Conservation (phyloP, 306 rosid genomes). For the Sphenostylis stenocarpa region DNA sequence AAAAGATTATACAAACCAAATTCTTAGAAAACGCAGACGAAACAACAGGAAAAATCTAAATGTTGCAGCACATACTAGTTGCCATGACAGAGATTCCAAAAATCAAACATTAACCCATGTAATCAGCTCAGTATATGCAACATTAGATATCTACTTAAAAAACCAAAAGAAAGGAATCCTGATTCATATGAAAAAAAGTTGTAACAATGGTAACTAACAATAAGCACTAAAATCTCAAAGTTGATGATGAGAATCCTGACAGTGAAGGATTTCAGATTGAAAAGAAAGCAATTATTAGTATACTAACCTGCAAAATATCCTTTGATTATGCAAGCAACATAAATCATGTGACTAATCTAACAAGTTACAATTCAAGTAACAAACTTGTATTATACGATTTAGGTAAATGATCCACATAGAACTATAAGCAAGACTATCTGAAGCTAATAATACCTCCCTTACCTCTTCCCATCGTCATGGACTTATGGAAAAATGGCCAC, state of each 20-base stretch:
- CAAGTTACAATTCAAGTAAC: neutral
- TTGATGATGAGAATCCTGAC: constrained; percentile 41
- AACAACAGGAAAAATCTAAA: neutral
- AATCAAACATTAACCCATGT: constrained; percentile 16
- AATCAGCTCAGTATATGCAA: constrained; percentile 20
- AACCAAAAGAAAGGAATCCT: neutral
- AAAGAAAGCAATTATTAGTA: neutral
- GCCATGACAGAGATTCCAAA: constrained; percentile 31
- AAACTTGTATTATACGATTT: neutral
- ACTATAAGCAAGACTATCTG: neutral
- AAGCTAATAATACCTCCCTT: too few species aligned
- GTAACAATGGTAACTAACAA: neutral
- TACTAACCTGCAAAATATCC: neutral
- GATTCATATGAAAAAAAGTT: neutral
- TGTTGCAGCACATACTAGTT: constrained; percentile 32
- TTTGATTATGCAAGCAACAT: constrained; percentile 18
- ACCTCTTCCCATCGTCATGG: too few species aligned
- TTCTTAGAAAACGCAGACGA: neutral
- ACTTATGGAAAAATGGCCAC: too few species aligned
- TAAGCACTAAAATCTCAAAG: constrained; percentile 16
- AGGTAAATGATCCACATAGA: neutral
- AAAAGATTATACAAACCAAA: neutral
- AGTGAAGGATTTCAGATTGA: constrained; percentile 30
- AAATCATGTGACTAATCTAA: neutral
- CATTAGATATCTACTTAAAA: neutral